Conservation (phyloP, 2,329 filamentous ascomycete genomes). For the Pseudocercospora fijiensis region DNA sequence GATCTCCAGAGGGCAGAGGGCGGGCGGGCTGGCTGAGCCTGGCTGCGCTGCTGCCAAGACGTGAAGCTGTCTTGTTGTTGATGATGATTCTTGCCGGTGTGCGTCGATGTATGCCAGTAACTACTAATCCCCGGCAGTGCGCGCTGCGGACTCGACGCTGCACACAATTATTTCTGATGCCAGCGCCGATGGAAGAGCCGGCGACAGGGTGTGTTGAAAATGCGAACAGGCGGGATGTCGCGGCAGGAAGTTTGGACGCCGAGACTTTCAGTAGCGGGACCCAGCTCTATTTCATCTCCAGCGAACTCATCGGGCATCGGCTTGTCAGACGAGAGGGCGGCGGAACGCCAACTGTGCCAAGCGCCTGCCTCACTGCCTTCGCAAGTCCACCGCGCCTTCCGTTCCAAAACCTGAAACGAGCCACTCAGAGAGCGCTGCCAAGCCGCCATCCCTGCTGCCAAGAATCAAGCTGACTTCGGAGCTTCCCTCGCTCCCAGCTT, state of each 20-base stretch:
- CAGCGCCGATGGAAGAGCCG: not conserved
- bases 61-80: not conserved
- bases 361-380: not conserved
- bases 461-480: not conserved
- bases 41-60: not conserved
- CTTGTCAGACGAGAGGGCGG: not conserved
- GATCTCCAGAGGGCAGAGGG: not conserved
- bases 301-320: not conserved
- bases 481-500: not conserved
- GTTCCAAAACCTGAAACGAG: not conserved
- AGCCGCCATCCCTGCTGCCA: not conserved
- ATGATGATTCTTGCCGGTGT: not conserved
- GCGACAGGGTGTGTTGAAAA: not conserved
- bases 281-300: not conserved
- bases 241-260: not conserved
- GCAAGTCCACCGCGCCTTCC: conserved; percentile 4
- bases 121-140: no score
- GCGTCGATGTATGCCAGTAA: not conserved
- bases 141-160: not conserved
- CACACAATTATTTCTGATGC: no score
- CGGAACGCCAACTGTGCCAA: not conserved
- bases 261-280: not conserved
- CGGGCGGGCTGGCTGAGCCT: no score
- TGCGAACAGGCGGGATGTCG: not conserved
- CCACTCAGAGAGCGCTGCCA: not conserved